Evolutionary conservation across 306 rosid species (phyloP), one percentile per base, ranked within the genome.

Genomic region (Gastrolobium villosum): DNA sequence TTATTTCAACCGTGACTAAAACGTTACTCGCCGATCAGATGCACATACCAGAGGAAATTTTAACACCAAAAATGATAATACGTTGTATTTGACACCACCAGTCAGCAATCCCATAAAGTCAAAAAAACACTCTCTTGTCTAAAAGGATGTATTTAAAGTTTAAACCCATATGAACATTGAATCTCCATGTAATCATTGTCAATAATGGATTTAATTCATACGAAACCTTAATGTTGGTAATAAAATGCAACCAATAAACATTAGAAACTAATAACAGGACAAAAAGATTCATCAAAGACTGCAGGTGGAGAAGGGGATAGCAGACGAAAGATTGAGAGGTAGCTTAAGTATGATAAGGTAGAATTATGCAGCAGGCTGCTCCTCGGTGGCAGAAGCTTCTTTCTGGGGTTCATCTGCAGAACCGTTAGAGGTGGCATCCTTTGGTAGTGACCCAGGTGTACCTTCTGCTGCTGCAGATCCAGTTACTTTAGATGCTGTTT

Each of bases 341-440:
- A 64, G 79, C 48, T 14, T 74, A 73, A 55, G 69, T n/a, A 26
- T 41, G 45, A 74, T 73, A 35, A 35, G 30, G 54, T 54, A 77
- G 56, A 49, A 43, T 83, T 81, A 88, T 77, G 88, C 80, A 28
- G 83, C 82, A 80, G 88, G 14, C 76, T 82, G 83, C 15, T 87
- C 93, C 78, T 82, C 86, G 1, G 94, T 56, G 59, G 86, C 72
- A 20, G 90, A 56, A 76, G 77, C 88, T 72, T 86, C 88, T 80
- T 82, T 88, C 81, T 87, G 84, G 52, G 90, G 78, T 65, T 69
- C 81, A 6, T 76, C 79, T 2, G 92, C 41, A 50, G 89, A 31
- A 61, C 94, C 89, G 70, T 84, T 90, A 39, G 96, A 44, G 75
- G 88, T 15, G 81, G 84, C 80, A 49, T 87, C 94, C 72, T 87